Evolutionary conservation across 306 rosid species (phyloP), one percentile per base, ranked within the genome.

Genomic region (Citrullus amarus): DNA sequence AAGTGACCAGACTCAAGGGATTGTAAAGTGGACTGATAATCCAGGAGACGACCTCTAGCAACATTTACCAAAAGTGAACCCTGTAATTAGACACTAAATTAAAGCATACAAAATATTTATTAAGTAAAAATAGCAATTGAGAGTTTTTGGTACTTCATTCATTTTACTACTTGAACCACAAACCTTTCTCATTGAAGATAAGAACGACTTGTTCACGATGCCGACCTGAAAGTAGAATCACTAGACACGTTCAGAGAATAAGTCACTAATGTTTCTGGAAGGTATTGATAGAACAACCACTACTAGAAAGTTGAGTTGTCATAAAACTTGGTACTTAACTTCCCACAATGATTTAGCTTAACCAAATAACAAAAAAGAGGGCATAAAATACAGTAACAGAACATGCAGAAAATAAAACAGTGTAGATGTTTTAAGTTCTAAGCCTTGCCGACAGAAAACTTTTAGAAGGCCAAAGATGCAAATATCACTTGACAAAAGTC

Each of bases 111-210:
- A 13, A 28, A 81, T 9, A 48, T 4, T 48, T 46, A 71, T 46
- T 4, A 71, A 28, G 41, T 4, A 12, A 44, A 67, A 20, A 25
- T 8, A 30, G 5, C 20, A 44, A 13, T 12, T 22, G 11, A 43
- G 15, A 32, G 28, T 28, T 71, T 28, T 12, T 9, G 28, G 8
- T 9, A 50, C 56, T 44, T 36, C 36, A 77, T 15, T 20, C 32
- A 72, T 34, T 77, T 28, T 55, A 62, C 44, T 54, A 22, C 78
- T 81, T 13, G 68, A 65, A 51, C 46, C 32, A 36, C 97, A 73
- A 80, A 94, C 98, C 98, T 92, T 90, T 88, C 84, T 94, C 98
- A 94, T 90, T 1, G 91, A 89, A 59, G 93, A 87, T 87, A 94
- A 79, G 81, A 94, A 92, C 12, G 87, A 76, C 82, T 78, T 75